Base-by-base conservation (phyloP, 2,329 filamentous ascomycete genomes). In the Colletotrichum salicis region DNA sequence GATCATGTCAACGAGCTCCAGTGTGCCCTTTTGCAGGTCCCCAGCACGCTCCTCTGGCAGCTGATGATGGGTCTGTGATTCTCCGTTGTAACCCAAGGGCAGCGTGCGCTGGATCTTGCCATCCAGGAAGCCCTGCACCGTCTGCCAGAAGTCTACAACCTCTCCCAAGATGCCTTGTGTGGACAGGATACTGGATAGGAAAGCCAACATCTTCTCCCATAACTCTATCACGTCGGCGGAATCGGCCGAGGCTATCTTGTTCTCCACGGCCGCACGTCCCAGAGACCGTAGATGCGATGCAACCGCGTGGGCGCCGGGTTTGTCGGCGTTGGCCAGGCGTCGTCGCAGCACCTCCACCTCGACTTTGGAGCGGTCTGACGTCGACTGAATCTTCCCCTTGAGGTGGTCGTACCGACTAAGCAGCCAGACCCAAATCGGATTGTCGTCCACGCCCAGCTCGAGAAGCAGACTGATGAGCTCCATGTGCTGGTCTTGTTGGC, bases 391-490 rank as follows among this genome's bases (percentile, higher is more conserved):
- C 79, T 94, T 97, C 74, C 91, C 91, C 81, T 96, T 98, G 67
- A 99, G 86, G 78, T 95, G 92, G 74, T 97, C 94, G 78, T 95
- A 97, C 57, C 94, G 91, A 78, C 94, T 97, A 67, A 96, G 85
- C 31, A 99, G 89, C 95, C 96, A 99, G 12, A 97, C 89, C 94
- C 94, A 97, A 73, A 99, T 97, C 1, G 96, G 96, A 77, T 97
- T 99, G 71, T 98, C 95, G 11, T 97, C 93, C 2, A 97, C 95
- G 7, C 96, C 97, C 24, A 99, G 86, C 80, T 99, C 96, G n/a
- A 99, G 84, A 64, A 99, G 86, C 45, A 98, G 86, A 27, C 91
- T 88, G 66, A 99, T 98, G 59, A 98, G 86, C 79, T 97, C 94
- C 90, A 98, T 94, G 77, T 98, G 93, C 79, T 91, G 89, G 76